These are phyloP conservation scores for Magnusiomyces ingens DNA, from an alignment of 1,139 yeast genomes.

Conservation along the genomic window DNA sequence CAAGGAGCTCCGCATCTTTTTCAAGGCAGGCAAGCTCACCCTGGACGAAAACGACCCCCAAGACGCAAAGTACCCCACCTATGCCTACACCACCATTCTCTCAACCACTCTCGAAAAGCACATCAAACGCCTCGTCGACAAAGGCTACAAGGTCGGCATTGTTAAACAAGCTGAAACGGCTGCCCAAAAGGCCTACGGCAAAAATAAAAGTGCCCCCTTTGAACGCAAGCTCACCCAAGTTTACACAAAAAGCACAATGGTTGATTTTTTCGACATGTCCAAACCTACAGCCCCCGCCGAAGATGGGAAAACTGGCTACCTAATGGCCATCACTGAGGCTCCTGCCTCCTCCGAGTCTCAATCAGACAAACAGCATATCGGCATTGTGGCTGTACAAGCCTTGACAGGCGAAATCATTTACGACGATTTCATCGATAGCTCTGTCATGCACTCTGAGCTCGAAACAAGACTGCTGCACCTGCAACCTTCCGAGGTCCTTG, in stretches of 20 bases:
- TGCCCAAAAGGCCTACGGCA: conserved; percentile 50
- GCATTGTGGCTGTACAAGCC: conserved; percentile 65
- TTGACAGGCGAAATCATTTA: conserved; percentile 70
- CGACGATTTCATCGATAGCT: conserved; percentile 56
- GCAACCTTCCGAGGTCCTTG: conserved; percentile 66
- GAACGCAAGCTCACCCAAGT: conserved; percentile 62
- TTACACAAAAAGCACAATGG: conserved; percentile 79
- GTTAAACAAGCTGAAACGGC: conserved; percentile 83
- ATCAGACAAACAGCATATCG: conserved; percentile 22
- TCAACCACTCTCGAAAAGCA: conserved; percentile 67
- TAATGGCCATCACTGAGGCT: conserved; percentile 23
- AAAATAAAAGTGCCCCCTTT: conserved; percentile 49
- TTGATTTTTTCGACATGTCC: conserved; percentile 42
- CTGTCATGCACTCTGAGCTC: conserved; percentile 47
- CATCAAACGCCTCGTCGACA: conserved; percentile 41
- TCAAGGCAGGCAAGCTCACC: conserved; percentile 57
- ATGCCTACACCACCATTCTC: conserved; percentile 84
- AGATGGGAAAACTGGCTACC: conserved; percentile 24
- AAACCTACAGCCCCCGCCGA: conserved; percentile 21
- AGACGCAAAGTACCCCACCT: conserved; percentile 42
- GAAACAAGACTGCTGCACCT: conserved; percentile 70
- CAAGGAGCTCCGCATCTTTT: conserved; percentile 58
- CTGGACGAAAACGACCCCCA: conserved; percentile 41
- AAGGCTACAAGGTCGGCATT: conserved; percentile 62
- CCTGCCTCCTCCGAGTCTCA: background rate